A percentile compares a stretch with the other conserved stretches of the same genome.
Conservation (phyloP, 495 filamentous ascomycete species). For the Jackrogersella minutella region DNA sequence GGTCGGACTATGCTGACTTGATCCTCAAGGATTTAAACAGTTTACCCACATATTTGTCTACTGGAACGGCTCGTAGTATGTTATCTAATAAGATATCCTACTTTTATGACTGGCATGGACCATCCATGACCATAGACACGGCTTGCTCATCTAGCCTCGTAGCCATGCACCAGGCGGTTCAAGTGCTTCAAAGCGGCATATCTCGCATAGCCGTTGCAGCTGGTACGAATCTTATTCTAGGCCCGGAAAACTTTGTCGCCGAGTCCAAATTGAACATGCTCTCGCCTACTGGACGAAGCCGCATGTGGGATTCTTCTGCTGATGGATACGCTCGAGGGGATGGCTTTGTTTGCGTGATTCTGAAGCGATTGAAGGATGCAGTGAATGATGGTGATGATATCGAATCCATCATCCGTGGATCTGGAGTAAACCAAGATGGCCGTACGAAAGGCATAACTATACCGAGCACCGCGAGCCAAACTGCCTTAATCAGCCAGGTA, state of each 20-base stretch:
- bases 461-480: constrained; percentile 61
- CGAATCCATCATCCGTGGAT: constrained; percentile 60
- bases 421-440: background rate
- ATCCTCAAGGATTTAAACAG: background rate
- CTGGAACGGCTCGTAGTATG: background rate
- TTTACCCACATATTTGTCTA: background rate
- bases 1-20: background rate
- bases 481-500: constrained; percentile 54
- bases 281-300: constrained; percentile 47
- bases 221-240: constrained; percentile 56
- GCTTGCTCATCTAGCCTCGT: constrained; percentile 24
- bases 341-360: constrained; percentile 55
- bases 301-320: constrained; percentile 62
- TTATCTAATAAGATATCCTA: background rate
- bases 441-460: constrained; percentile 51
- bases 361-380: constrained; percentile 62
- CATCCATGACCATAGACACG: constrained; percentile 53
- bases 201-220: constrained; percentile 52
- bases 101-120: background rate
- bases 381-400: constrained; percentile 57
- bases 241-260: constrained; percentile 29
- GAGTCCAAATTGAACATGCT: constrained; percentile 39
- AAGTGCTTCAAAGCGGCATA: constrained; percentile 7
- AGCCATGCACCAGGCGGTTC: constrained; percentile 15
- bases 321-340: constrained; percentile 70